These are phyloP conservation scores for Trapa incisa DNA, from an alignment of 345 rosid species.

Conservation along the genomic window DNA sequence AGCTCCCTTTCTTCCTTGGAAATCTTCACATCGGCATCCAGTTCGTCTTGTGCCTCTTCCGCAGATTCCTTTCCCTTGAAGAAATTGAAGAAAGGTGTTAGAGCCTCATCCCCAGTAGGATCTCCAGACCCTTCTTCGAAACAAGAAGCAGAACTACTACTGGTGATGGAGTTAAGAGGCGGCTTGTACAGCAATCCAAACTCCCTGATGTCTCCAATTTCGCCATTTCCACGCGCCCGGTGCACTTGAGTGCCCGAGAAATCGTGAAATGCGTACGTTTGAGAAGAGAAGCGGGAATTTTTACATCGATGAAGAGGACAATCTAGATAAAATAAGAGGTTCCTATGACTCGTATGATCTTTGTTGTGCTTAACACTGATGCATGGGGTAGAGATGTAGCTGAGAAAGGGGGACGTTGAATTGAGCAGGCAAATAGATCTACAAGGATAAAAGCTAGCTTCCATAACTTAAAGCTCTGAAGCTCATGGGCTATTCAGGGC, in stretches of 20 bases:
- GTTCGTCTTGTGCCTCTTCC: conserved; percentile 17
- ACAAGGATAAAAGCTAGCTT: background rate
- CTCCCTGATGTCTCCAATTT: conserved; percentile 21
- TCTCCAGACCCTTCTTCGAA: conserved; percentile 18
- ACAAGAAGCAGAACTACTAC: conserved; percentile 20
- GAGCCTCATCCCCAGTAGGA: conserved; percentile 41
- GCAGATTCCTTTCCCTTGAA: conserved; percentile 39
- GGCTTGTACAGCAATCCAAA: conserved; percentile 65
- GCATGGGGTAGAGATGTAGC: background rate
- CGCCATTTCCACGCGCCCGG: background rate
- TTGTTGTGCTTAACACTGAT: background rate
- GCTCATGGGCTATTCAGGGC: background rate
- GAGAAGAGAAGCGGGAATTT: background rate
- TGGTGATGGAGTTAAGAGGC: conserved; percentile 20
- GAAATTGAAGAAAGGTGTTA: conserved; percentile 75
- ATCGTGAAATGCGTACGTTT: conserved; percentile 6
- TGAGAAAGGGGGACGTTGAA: background rate
- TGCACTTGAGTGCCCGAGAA: conserved; percentile 2
- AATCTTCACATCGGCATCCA: conserved; percentile 15
- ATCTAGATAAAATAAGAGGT: background rate
- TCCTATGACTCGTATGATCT: background rate
- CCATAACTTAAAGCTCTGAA: background rate
- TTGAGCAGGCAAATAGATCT: background rate
- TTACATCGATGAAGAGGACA: background rate
- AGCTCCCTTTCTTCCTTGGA: conserved; percentile 7